Conservation (phyloP, 2,329 filamentous ascomycete species). For the Penicillium sp. region DNA sequence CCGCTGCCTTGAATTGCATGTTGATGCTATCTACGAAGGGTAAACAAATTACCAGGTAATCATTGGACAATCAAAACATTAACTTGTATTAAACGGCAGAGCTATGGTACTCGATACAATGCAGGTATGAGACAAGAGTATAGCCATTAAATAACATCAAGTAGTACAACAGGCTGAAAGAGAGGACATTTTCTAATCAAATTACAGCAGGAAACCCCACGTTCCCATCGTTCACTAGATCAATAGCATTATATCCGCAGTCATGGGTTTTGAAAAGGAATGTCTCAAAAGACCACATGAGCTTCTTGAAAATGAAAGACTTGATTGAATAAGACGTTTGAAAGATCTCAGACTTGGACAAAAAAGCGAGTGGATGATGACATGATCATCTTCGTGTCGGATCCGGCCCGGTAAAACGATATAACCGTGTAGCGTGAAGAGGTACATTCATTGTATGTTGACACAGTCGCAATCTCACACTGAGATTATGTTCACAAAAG, state of each 20-base stretch:
- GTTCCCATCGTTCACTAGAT: neutral
- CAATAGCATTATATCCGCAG: neutral
- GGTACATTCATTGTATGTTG: neutral
- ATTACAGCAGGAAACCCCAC: neutral
- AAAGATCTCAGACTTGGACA: neutral
- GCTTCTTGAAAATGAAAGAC: slow-evolving; percentile 3
- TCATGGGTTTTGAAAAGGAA: neutral
- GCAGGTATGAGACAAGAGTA: neutral
- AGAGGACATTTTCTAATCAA: neutral
- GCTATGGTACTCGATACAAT: neutral
- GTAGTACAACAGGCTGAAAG: too few species aligned
- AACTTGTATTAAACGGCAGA: slow-evolving; percentile 3
- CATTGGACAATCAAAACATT: neutral
- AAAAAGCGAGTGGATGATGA: slow-evolving; percentile 13
- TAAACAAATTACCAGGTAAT: neutral
- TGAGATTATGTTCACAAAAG: slow-evolving; percentile 9
- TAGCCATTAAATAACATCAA: neutral
- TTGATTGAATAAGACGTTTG: neutral
- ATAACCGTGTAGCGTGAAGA: neutral
- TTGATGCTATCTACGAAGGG: neutral
- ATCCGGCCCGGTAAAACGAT: slow-evolving; percentile 9
- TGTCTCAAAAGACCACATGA: too few species aligned
- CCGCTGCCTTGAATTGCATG: too few species aligned
- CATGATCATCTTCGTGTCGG: slow-evolving; percentile 8
- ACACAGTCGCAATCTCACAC: neutral